Evolutionary conservation across 176 grass and related monocot genomes (phyloP), one percentile per base, ranked within the genome.

Genomic region (Oryza longistaminata): DNA sequence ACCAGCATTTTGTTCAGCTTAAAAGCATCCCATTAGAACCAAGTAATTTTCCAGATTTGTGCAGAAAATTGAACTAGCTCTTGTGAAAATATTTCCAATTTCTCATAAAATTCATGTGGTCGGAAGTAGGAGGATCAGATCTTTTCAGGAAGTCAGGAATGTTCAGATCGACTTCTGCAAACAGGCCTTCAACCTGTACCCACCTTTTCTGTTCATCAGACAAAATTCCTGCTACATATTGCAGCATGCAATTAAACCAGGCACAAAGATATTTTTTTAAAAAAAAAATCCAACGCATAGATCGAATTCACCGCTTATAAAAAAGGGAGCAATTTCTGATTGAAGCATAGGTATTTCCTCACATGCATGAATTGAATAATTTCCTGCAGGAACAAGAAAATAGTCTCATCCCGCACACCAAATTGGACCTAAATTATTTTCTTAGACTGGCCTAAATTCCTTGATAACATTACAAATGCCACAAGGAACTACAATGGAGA

Each of bases 361-460:
- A 62, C 58, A 24, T 62, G 58, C 16, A 62, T 62, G 58, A 62
- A 62, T 24, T 62, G n/a, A 62, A 62, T 24, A 24, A 24, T 62
- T 62, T 62, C 58, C n/a, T 62, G 58, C 58, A 62, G 58, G 58
- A 58, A 62, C 58, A 62, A 62, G 58, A 62, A 62, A 62, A 61
- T 22, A 24, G 9, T 24, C 58, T 13, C 21, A 13, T 62, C n/a
- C 58, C 21, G n/a, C 21, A 24, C 22, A 24, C 58, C 58, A 62
- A 58, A 62, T 24, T n/a, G 21, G 58, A n/a, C 58, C 58, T 39
- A 76, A 58, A 55, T 21, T 11, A 33, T 7, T 58, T 8, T 58
- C 2, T 58, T 58, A 19, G 53, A 58, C 19, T 62, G 21, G 19
- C 19, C 55, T n/a, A 53, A 31, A 53, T 21, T 21, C 50, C 22